Evolutionary conservation across 306 rosid species (phyloP), one percentile per base, ranked within the genome.

Genomic region (Abrus pulchellus): DNA sequence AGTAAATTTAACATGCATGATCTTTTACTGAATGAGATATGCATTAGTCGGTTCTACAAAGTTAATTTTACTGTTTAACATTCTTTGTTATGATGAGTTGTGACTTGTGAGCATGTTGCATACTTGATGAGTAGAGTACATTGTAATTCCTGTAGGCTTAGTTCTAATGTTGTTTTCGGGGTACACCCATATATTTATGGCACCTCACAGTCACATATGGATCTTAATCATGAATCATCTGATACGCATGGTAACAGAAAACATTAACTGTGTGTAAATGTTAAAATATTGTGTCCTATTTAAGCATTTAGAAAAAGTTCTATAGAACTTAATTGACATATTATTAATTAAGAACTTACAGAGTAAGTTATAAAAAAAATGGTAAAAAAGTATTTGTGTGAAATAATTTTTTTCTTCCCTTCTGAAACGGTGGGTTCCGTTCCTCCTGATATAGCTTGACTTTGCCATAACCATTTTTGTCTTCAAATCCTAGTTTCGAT

Each of bases 31-130:
- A 65, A 62, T 62, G 7, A 62, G 45, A 36, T 45, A 3, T 45
- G 10, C 1, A 6, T 38, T 40, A 38, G 11, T 64, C 10, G 6
- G 71, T 65, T 65, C 50, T 3, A 40, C 50, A 65, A 63, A 65
- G 20, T 65, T 65, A 38, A 41, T 28, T 53, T 72, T 72, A 33
- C 13, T 68, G 45, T 69, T 13, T 6, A 48, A 48, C 13, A 52
- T 34, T 36, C 34, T 71, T 71, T 34, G 61, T 68, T 45, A 20
- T 20, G 20, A 20, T 9, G 67, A 60, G 64, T 2, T 45, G 20
- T 48, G 53, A 10, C n/a, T 59, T 28, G 30, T 59, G 52, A 20
- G 7, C 29, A 41, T 43, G 53, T 4, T 66, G 41, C 36, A 20
- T 20, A 67, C 30, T 29, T 69, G 44, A 49, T 59, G 34, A 29